phyloP scores from a whole-genome alignment of 257 asterid species.

The Rehmannia glutinosa region DNA sequence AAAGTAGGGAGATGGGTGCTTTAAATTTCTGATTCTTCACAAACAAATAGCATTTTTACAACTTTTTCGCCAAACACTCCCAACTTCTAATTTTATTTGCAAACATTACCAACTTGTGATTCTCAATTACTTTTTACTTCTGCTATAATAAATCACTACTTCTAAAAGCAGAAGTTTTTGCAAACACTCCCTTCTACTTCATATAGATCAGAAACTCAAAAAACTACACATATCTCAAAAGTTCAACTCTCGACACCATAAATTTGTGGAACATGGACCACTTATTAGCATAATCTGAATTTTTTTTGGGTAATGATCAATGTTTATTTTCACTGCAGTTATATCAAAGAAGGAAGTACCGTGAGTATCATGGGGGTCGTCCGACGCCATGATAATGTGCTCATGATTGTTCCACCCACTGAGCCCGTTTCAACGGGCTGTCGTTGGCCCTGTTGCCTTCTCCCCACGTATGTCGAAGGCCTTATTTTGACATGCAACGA shows the following conservation, averaged over 20 bases:
- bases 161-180: no score
- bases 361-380: conserved; percentile 78
- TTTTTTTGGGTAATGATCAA: background rate
- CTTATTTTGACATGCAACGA: conserved; percentile 54
- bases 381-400: conserved; percentile 60
- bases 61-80: no score
- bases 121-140: no score
- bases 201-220: background rate
- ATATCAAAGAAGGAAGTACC: conserved; percentile 76
- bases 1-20: no score
- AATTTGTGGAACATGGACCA: background rate
- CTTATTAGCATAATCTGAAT: no score
- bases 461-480: conserved; percentile 72
- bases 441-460: conserved; percentile 63
- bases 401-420: conserved; percentile 73
- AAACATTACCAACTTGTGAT: no score
- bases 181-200: no score
- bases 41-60: no score
- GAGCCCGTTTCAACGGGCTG: conserved; percentile 75
- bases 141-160: no score
- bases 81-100: no score
- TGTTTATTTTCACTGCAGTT: conserved; percentile 29
- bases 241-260: background rate
- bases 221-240: background rate
- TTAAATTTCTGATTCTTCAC: no score